A percentile compares a stretch with the other conserved stretches of the same genome.
Evolutionary conservation across 192 early-diverging fungal species (phyloP).

Genomic region (Coemansia sp.): DNA sequence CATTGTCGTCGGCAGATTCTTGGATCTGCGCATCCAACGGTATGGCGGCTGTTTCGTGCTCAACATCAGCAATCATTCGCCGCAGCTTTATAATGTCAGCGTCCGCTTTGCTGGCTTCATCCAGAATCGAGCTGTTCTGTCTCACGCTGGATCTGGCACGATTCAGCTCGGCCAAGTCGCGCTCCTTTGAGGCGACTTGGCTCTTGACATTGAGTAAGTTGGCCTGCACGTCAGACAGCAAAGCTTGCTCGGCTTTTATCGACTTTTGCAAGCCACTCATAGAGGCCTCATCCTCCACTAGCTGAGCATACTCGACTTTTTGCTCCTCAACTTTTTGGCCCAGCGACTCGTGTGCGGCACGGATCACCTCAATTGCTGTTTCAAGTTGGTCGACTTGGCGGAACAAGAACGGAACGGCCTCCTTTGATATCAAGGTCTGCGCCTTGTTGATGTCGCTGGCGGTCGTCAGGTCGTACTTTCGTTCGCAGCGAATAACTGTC

Average conservation of each 20-base stretch:
- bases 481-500: conserved; percentile 51
- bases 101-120: conserved; percentile 40
- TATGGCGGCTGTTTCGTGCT: conserved; percentile 38
- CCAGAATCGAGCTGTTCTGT: conserved; percentile 25
- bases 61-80: conserved; percentile 37
- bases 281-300: conserved; percentile 33
- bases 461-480: conserved; percentile 50
- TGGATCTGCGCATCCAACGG: conserved; percentile 41
- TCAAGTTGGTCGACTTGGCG: conserved; percentile 56
- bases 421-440: conserved; percentile 51
- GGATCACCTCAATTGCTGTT: conserved; percentile 43
- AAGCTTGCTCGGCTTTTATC: conserved; percentile 29
- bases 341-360: conserved; percentile 41
- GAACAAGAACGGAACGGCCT: conserved; percentile 56
- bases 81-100: conserved; percentile 47
- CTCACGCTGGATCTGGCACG: conserved; percentile 21
- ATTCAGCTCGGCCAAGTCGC: conserved; percentile 46
- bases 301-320: conserved; percentile 34
- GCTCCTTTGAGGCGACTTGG: conserved; percentile 43
- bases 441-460: conserved; percentile 57
- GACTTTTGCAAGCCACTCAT: conserved; percentile 29
- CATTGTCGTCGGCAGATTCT: conserved; percentile 23
- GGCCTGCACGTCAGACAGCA: conserved; percentile 41
- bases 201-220: conserved; percentile 50
- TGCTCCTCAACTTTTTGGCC: conserved; percentile 38